Evolutionary conservation across 2,329 filamentous ascomycete species (phyloP), one percentile per base, ranked within the genome.

Genomic region (Penicillium sp.): DNA sequence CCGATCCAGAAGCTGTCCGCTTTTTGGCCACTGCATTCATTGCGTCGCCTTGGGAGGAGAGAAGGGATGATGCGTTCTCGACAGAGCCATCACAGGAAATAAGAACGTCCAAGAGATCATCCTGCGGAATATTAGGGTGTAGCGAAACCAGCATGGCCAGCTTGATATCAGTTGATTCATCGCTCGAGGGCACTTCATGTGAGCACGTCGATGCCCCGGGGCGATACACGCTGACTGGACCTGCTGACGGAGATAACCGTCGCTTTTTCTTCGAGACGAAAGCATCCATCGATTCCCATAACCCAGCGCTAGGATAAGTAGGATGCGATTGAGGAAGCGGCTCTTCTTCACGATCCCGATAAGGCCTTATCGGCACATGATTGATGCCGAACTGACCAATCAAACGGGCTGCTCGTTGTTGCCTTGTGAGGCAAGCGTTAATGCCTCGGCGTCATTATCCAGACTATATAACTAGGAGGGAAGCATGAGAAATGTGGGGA

Each of bases 81-180:
- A 96, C 84, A 1, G 81, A 87, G 0, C 93, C 93, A 18, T 91
- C 79, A 44, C 86, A 81, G 0, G 81, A 81, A 1, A 95, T 71
- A 0, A 97, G 73, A 4, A 88, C 71, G 50, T 97, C 91, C 0
- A 98, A 75, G 1, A 96, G 72, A 0, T 75, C 72, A 23, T 83
- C 79, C 32, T 86, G 81, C 6, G 80, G 74, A 3, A 82, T 50
- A 1, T 72, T 60, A 0, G 86, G 80, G 50, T 89, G 77, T 0
- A 96, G 68, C 1, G 93, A 97, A 2, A 84, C 78, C 3, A 98
- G 71, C 1, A 94, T 72, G 1, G 89, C 89, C 10, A 98, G 70
- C 59, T 96, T 97, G 54, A 94, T 74, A 48, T 97, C 93, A 0
- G 93, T 98, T 1, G 86, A 83, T 32, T 94, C 86, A 11, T 89